Evolutionary conservation across 2,329 filamentous ascomycete species (phyloP).

Genomic region (Beauveria sp.): DNA sequence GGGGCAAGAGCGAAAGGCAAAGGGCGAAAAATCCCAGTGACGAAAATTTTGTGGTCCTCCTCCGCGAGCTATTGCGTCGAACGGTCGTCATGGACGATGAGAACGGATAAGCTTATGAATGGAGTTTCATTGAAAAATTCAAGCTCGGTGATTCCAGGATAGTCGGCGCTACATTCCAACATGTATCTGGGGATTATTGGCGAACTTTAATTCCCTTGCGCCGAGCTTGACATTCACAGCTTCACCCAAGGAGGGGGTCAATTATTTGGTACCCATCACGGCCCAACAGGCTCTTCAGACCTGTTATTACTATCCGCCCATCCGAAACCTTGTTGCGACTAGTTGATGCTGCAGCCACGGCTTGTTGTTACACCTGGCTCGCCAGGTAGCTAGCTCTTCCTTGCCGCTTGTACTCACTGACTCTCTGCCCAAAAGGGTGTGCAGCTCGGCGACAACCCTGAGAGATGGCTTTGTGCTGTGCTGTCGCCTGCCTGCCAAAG

Average conservation of each 20-base stretch:
- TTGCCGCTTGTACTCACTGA: background rate
- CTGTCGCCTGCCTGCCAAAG: background rate
- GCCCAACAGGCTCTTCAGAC: background rate
- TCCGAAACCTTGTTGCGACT: slow-evolving; percentile 3
- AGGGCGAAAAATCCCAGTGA: background rate
- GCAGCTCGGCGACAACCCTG: background rate
- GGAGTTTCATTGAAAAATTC: background rate
- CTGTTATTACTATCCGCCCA: background rate
- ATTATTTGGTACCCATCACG: background rate
- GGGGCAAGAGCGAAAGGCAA: background rate
- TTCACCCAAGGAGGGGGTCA: background rate
- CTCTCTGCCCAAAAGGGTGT: background rate
- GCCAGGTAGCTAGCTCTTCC: background rate
- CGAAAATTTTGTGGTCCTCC: slow-evolving; percentile 6
- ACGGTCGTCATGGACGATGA: slow-evolving; percentile 5
- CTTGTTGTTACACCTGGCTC: background rate
- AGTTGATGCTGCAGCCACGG: background rate
- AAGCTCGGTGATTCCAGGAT: no score
- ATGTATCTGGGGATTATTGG: background rate
- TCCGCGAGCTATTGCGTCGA: background rate
- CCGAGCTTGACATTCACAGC: background rate
- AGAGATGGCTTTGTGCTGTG: background rate
- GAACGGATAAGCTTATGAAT: background rate
- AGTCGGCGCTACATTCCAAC: background rate
- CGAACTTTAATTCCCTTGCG: background rate